Percentiles rank a stretch among this genome's conserved stretches.
Conservation (phyloP, 352 stramenopile species). For the Pythium vanterpoolii region DNA sequence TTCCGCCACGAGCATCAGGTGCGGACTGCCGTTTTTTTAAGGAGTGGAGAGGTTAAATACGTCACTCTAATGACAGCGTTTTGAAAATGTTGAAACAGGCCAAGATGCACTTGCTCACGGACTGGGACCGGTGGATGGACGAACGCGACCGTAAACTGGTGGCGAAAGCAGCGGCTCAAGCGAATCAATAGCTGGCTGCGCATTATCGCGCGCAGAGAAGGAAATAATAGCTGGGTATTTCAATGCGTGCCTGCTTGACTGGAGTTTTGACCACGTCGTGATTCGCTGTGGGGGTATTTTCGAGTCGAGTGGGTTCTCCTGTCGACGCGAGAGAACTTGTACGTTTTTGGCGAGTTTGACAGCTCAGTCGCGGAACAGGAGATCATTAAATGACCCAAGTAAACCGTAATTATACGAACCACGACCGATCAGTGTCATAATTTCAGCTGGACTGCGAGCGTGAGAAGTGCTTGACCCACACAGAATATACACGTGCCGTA, state of each 20-base stretch:
- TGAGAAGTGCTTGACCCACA: too few species aligned
- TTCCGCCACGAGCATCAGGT: conserved; percentile 71
- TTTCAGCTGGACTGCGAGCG: too few species aligned
- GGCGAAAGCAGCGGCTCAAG: conserved; percentile 15
- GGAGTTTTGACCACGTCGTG: neutral
- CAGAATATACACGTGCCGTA: too few species aligned
- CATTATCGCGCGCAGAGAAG: neutral
- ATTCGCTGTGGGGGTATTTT: neutral
- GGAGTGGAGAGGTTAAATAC: neutral
- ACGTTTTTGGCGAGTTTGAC: neutral
- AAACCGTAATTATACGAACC: conserved; percentile 23
- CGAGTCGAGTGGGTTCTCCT: neutral
- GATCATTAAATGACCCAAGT: conserved; percentile 17
- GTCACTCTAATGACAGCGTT: neutral
- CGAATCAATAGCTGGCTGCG: conserved; percentile 26
- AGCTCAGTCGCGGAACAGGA: neutral
- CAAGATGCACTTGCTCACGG: conserved; percentile 73
- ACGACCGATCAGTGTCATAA: too few species aligned
- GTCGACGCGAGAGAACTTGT: neutral
- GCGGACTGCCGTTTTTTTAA: conserved; percentile 1
- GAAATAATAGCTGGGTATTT: neutral
- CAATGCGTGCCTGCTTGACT: neutral
- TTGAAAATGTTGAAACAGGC: conserved; percentile 29
- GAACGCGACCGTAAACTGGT: conserved; percentile 63
- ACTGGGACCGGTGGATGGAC: conserved; percentile 84